Evolutionary conservation across 163 green algal species (phyloP), one percentile per base, ranked within the genome.

Genomic region (Volvox carteri): DNA sequence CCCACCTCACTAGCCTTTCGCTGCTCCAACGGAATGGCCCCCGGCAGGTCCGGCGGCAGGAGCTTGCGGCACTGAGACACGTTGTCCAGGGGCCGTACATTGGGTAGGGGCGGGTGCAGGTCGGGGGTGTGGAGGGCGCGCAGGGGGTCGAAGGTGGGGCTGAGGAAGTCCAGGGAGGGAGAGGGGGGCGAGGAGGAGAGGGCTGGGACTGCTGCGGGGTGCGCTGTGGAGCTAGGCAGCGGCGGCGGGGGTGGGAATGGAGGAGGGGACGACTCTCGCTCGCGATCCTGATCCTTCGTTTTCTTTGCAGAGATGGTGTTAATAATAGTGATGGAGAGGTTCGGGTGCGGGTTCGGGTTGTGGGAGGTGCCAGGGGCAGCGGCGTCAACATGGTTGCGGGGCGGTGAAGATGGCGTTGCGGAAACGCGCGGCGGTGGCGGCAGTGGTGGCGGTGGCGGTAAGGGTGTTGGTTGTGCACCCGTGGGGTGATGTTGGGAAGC

Each of bases 11-110:
- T n/a, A n/a, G n/a, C n/a, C n/a, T n/a, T n/a, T n/a, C n/a, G n/a
- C 41, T 9, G 9, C 33, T 56, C 68, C 33, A 33, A 23, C 4
- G 33, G 19, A n/a, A 87, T 18, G 0, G 76, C 28, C 8, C 87
- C 87, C 42, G 91, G 91, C 54, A 93, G 48, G 3, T 93, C 93
- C 4, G 80, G 23, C 1, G 95, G 96, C 33, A 98, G 93, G 28
- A 97, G 84, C 28, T 52, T 60, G 4, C 95, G 87, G 89, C 87
- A 96, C 44, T 92, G 89, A 23, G 90, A 84, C n/a, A 98, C 35
- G 68, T 95, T 95, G 86, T 98, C 94, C 48, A 96, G 75, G 0
- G 93, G 88, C 33, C 75, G 76, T 0, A 92, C 93, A 18, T 80
- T 16, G 18, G 94, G 92, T 4, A 94, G 68, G 0, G 95, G 95